Conservation (phyloP, 768 basidiomycete species). For the Lactarius deliciosus region DNA sequence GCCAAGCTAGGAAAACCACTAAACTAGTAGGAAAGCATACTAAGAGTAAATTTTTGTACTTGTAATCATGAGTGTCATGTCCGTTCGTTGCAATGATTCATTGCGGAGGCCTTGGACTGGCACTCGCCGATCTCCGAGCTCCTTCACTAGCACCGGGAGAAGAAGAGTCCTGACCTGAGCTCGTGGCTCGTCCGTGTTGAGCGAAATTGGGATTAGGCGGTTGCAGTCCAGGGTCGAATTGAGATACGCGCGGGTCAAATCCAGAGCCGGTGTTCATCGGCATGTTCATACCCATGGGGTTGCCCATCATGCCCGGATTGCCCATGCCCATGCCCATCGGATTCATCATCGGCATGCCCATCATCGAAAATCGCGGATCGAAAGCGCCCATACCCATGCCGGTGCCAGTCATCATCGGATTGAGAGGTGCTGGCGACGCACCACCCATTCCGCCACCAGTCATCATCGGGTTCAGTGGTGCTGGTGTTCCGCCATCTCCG, state of each 20-base stretch:
- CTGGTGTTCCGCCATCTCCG: constrained; percentile 49
- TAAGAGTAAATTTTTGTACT: neutral
- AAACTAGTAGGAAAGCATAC: neutral
- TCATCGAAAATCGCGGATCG: constrained; percentile 30
- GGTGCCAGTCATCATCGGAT: constrained; percentile 31
- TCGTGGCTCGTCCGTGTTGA: constrained; percentile 10
- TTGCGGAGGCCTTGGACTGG: constrained; percentile 23
- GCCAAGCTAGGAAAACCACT: neutral
- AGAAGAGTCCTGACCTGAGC: constrained; percentile 4
- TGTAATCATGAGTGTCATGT: neutral
- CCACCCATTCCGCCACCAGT: constrained; percentile 25
- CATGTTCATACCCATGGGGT: constrained; percentile 25
- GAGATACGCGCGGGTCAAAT: constrained; percentile 27
- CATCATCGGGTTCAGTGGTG: constrained; percentile 47
- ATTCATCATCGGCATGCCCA: constrained; percentile 34
- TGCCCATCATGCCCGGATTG: constrained; percentile 23
- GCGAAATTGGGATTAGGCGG: constrained; percentile 13
- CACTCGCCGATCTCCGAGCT: constrained; percentile 19
- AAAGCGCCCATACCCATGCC: constrained; percentile 22
- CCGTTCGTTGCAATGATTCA: neutral
- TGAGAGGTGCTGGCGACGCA: constrained; percentile 30
- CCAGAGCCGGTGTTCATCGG: constrained; percentile 23
- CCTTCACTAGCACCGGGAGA: constrained; percentile 15
- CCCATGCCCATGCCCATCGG: constrained; percentile 25
- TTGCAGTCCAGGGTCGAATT: constrained; percentile 27